Percentiles rank a stretch among this genome's conserved stretches.
phyloP scores from a whole-genome alignment of 495 filamentous ascomycete genomes.

The Talaromyces nanjingensis region DNA sequence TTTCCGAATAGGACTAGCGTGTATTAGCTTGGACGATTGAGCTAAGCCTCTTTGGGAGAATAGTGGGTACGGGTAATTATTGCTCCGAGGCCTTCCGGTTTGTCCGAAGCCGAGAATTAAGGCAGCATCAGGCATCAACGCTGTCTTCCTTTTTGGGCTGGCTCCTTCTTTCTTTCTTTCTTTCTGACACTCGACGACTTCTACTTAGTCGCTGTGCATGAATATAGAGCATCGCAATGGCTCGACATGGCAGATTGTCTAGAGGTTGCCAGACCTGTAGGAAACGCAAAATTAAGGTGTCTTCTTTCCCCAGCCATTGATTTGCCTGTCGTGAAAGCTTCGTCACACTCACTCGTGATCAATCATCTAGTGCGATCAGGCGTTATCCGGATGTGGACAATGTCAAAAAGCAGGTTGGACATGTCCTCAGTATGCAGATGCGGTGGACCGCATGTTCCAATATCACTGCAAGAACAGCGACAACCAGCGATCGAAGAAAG shows the following conservation, averaged over 20 bases:
- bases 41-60: background rate
- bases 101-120: background rate
- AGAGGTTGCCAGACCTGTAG: background rate
- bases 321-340: background rate
- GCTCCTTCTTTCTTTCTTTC: background rate
- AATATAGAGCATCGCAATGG: background rate
- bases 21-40: background rate
- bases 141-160: background rate
- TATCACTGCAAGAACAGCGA: background rate
- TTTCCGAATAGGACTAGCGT: conserved; percentile 6
- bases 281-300: conserved; percentile 6
- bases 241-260: conserved; percentile 1
- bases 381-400: background rate
- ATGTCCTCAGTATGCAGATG: conserved; percentile 5
- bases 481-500: background rate
- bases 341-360: background rate
- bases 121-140: background rate
- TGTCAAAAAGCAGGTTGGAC: background rate
- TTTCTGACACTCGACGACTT: background rate
- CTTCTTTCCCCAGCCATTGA: background rate
- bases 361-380: conserved; percentile 4
- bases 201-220: background rate
- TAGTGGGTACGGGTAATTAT: background rate
- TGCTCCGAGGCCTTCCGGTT: background rate
- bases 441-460: conserved; percentile 5